These are phyloP conservation scores for Starmera quercuum DNA, from an alignment of 805 yeast species.

Conservation along the genomic window DNA sequence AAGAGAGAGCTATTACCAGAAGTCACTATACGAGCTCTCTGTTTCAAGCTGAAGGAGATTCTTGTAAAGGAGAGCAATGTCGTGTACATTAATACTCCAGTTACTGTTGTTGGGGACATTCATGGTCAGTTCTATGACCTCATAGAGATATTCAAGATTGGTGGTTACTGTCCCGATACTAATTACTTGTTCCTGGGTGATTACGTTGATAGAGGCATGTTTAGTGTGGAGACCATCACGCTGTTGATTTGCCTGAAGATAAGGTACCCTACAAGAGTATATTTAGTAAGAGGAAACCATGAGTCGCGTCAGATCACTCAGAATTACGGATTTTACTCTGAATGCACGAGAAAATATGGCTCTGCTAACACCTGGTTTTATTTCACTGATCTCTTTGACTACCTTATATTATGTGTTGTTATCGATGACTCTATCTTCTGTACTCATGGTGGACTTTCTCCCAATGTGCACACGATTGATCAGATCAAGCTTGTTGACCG, in stretches of 20 bases:
- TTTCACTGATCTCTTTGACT: slow-evolving; percentile 91
- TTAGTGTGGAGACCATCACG: slow-evolving; percentile 87
- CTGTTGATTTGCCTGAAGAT: slow-evolving; percentile 75
- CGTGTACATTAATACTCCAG: slow-evolving; percentile 75
- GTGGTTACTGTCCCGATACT: slow-evolving; percentile 89
- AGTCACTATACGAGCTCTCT: slow-evolving; percentile 59
- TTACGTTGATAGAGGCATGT: slow-evolving; percentile 93
- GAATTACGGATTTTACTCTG: slow-evolving; percentile 94
- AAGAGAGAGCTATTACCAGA: slow-evolving; percentile 63
- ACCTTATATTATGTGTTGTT: slow-evolving; percentile 78
- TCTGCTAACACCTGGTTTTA: slow-evolving; percentile 74
- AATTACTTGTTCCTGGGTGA: slow-evolving; percentile 92
- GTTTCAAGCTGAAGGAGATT: slow-evolving; percentile 77
- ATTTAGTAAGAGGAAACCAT: slow-evolving; percentile 87
- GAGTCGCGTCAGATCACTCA: slow-evolving; percentile 96
- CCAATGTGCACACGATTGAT: slow-evolving; percentile 89
- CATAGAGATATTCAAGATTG: slow-evolving; percentile 86
- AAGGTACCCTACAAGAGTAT: slow-evolving; percentile 80
- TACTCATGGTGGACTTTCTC: slow-evolving; percentile 95
- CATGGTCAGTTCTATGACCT: slow-evolving; percentile 97
- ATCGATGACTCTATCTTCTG: slow-evolving; percentile 88
- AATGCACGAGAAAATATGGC: slow-evolving; percentile 86
- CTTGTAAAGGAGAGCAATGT: slow-evolving; percentile 80
- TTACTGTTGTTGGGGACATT: slow-evolving; percentile 94
- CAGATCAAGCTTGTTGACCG: slow-evolving; percentile 87